Base-by-base conservation (phyloP, 2,329 filamentous ascomycete species). In the Cryphonectria nitschkei region DNA sequence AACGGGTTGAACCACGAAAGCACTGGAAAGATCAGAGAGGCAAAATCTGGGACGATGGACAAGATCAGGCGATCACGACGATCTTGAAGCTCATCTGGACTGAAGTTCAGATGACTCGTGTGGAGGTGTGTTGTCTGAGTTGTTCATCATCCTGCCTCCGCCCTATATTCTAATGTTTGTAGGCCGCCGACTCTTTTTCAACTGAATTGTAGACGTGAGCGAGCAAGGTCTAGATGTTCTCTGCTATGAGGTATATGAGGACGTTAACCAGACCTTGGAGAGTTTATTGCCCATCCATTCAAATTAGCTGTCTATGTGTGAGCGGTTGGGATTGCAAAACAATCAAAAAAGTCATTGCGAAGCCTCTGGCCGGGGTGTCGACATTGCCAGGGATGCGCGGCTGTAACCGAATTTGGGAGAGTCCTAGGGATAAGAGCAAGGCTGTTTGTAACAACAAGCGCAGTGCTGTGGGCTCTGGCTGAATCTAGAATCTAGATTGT, bases 1-100 rank as follows among this genome's bases (percentile, higher is more conserved):
- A 6, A 9, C 41, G 46, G 22, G 22, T 19, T n/a, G 22, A 8
- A n/a, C 22, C 22, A n/a, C 7, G 7, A 7, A n/a, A 50, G 46
- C 6, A 46, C 43, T 22, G 13, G 11, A 52, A 19, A 29, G 62
- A 43, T 4, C 29, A 46, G 41, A 19, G 26, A 19, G 1, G 3
- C 5, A 8, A 32, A 34, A 8, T 32, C 29, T 19, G 54, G 54
- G 54, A 32, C 14, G 54, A 32, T 58, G 26, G n/a, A 34, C 54
- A 34, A 58, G n/a, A 65, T 50, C 39, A 46, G 62, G 46, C 26
- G 62, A 65, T 65, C 62, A 32, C 11, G 62, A 16, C 46, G 62
- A 65, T 65, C 62, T 22, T 65, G 14, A 34, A 26, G 37, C 34
- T n/a, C 37, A 37, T 37, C 34, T 61, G 7, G 29, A 39, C 3